Evolutionary conservation across 768 basidiomycete genomes (phyloP), one percentile per base, ranked within the genome.

Genomic region (Cystofilobasidium ferigula): DNA sequence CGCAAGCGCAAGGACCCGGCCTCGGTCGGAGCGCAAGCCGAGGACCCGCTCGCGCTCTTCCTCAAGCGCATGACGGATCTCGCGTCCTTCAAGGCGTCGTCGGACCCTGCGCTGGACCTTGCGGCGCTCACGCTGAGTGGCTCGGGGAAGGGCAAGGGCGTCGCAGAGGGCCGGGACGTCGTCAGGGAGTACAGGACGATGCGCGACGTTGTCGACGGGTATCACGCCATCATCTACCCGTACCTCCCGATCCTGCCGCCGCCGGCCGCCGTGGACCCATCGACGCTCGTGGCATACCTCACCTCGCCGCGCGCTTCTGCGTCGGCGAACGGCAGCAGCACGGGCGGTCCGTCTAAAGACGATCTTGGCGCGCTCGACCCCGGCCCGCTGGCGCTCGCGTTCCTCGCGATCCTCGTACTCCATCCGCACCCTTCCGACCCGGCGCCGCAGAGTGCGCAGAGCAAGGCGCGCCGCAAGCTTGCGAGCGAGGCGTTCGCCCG

Each of bases 361-460:
- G 16, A 30, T 22, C n/a, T 24, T 9, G 8, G 43, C 47, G 9
- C 16, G 12, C 26, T 35, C 28, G 53, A 45, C 20, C 34, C 30
- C 32, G 32, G 35, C 16, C 42, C 65, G 20, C 56, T 67, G n/a
- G 42, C 60, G 13, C 61, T 67, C 32, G 51, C 60, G 30, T 61
- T 61, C 42, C 65, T 61, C 20, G 51, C 53, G 42, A 61, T 67
- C 60, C 59, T 67, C 34, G 53, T 47, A 30, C 61, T 67, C 34
- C 53, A 42, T 14, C 65, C 59, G 13, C 48, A 56, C 34, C 30
- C 59, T 3, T 9, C 36, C 9, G 65, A 67, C 43, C 60, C 59
- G 13, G 56, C 56, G 16, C 60, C 65, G 7, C 22, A 38, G 9
- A 61, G 60, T 16, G 35, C 48, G 30, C 48, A 47, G 9, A 57